These are phyloP conservation scores for Heterobasidion parviporum DNA, from an alignment of 1,284 basidiomycete genomes.

Conservation along the genomic window DNA sequence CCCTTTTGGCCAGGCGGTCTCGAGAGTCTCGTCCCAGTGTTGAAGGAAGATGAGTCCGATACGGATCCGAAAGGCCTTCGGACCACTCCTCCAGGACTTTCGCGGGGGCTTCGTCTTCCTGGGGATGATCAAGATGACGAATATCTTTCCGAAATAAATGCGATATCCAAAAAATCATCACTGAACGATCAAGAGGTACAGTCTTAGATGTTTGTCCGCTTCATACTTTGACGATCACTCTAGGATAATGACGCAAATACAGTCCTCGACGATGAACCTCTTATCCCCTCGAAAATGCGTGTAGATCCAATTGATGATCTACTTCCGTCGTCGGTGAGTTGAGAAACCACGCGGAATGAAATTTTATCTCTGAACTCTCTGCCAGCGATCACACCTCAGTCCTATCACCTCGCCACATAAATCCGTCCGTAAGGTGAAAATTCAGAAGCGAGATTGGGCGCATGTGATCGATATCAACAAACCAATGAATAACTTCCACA, in stretches of 20 bases:
- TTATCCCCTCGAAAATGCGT: slow-evolving; percentile 11
- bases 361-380: not conserved
- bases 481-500: slow-evolving; percentile 81
- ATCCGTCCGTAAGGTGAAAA: slow-evolving; percentile 30
- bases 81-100: slow-evolving; percentile 55
- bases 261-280: slow-evolving; percentile 2
- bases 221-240: not conserved
- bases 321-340: slow-evolving; percentile 68
- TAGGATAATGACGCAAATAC: slow-evolving; percentile 11
- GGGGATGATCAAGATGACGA: slow-evolving; percentile 45
- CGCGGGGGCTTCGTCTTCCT: slow-evolving; percentile 58
- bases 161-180: not conserved
- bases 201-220: not conserved
- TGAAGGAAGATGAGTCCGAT: slow-evolving; percentile 23
- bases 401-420: slow-evolving; percentile 34
- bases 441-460: slow-evolving; percentile 92
- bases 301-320: slow-evolving; percentile 70
- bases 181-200: not conserved
- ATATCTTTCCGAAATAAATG: slow-evolving; percentile 24
- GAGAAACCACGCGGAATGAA: slow-evolving; percentile 1
- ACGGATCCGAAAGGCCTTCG: slow-evolving; percentile 39
- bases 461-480: slow-evolving; percentile 94
- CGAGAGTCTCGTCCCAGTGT: slow-evolving; percentile 43
- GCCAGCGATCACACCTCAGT: slow-evolving; percentile 41
- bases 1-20: slow-evolving; percentile 92